Evolutionary conservation across 352 stramenopile genomes (phyloP), one percentile per base, ranked within the genome.

Genomic region (Pythium scleroteichum): DNA sequence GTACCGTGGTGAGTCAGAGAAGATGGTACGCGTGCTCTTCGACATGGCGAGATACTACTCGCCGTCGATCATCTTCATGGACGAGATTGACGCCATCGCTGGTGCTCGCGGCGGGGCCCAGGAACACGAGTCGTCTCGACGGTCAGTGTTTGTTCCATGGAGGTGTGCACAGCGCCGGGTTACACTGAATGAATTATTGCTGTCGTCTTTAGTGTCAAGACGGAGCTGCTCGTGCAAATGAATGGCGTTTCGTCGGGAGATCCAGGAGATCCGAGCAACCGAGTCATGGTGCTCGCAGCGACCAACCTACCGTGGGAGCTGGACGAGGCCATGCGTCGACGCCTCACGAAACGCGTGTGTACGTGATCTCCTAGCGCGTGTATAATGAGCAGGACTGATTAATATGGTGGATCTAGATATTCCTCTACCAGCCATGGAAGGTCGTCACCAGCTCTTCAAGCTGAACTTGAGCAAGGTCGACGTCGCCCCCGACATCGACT

Each of bases 41-140:
- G 95, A 99, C 49, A 98, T 99, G 85, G 96, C 97, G 10, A 84
- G 96, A 17, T 98, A 98, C 69, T 98, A 99, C 75, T 90, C 95
- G 19, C 97, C 97, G 10, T 96, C 88, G 10, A 99, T 97, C 55
- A 98, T 99, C 50, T 99, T 99, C 71, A 97, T 99, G 78, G 97
- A 99, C 65, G 97, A 99, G 69, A 98, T 99, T 51, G 97, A 99
- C 66, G 94, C 96, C 0, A 96, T 98, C 48, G 86, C 85, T 10
- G 86, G 81, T 0, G 75, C 80, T 5, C 76, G 86, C 53, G 86
- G 86, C 17, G 79, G 78, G 23, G 79, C 78, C 24, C 82, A 90
- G 35, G 86, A 95, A 49, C 86, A 95, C 67, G 86, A 95, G 63
- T 88, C 86, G 1, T 92, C 81, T 62, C 77, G 86, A 63, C 75